Evolutionary conservation across 306 rosid species (phyloP), one percentile per base, ranked within the genome.

Genomic region (Sophora flavescens): DNA sequence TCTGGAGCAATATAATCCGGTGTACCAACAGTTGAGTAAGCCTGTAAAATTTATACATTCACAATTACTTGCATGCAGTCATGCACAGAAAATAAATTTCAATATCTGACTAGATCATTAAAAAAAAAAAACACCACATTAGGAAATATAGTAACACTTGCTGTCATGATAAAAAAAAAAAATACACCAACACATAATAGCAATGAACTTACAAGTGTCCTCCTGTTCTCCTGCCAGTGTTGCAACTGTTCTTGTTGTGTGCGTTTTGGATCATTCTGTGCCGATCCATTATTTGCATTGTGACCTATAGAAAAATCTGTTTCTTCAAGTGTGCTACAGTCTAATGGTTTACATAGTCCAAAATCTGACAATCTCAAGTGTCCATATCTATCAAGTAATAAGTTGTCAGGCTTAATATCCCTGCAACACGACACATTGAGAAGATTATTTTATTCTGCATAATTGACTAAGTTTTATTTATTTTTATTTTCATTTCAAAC

Each of bases 1-100:
- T 95, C 97, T 52, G 99, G 99, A 86, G 99, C 99, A 84, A 95
- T 95, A 78, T 95, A 95, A 80, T 95, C 99, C 30, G 99, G 99
- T 26, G 99, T 95, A 61, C 99, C 99, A 69, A 95, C 99, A 7
- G 97, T 92, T 30, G 99, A 95, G 83, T 92, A 95, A 87, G 99
- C 99, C 97, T 95, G 86, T 72, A 83, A 79, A 69, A 35, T 64
- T 83, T 78, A 68, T 48, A 76, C 68, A 58, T 48, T 65, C 26
- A 70, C 35, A 70, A 10, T 62, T 78, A 61, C 39, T 70, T 32
- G 35, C 36, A 74, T 35, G n/a, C n/a, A n/a, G n/a, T n/a, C n/a
- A n/a, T n/a, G 33, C 14, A 44, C 18, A 9, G 12, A 63, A 32
- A 48, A 57, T 1, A 8, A 2, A 39, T 18, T 30, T 60, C 9